Conservation (phyloP, 345 rosid genomes). For the Cardamine chenopodiifolia region DNA sequence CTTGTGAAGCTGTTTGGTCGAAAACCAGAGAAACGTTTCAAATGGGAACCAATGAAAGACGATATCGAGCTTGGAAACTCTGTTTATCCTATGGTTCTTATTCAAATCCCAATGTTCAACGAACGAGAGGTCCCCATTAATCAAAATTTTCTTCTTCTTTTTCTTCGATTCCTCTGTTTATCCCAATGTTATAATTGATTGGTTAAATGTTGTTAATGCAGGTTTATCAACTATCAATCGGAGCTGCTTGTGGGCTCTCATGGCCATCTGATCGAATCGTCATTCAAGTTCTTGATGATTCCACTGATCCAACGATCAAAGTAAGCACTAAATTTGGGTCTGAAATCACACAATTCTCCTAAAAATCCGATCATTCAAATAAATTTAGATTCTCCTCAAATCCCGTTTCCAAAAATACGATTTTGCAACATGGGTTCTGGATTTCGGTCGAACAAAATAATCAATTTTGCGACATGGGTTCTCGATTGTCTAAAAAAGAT, state of each 20-base stretch:
- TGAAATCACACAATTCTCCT: not conserved
- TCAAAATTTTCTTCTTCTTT: not conserved
- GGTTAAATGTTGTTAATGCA: slow-evolving; percentile 14
- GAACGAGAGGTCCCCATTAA: slow-evolving; percentile 74
- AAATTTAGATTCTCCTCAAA: not conserved
- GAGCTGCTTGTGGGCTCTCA: slow-evolving; percentile 96
- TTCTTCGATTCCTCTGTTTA: not conserved
- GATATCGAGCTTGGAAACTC: slow-evolving; percentile 85
- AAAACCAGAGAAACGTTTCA: slow-evolving; percentile 78
- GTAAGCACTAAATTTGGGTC: slow-evolving; percentile 42
- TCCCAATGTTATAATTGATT: not conserved
- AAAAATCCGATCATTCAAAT: not conserved
- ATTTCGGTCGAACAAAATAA: not conserved
- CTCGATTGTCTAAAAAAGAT: not conserved
- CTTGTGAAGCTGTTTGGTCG: slow-evolving; percentile 75
- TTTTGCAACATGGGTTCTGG: not conserved
- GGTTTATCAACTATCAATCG: slow-evolving; percentile 87
- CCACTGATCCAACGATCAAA: slow-evolving; percentile 86
- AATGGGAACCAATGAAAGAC: slow-evolving; percentile 83
- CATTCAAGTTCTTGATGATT: slow-evolving; percentile 92
- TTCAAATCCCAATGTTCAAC: slow-evolving; percentile 98
- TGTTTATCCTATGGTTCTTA: slow-evolving; percentile 81
- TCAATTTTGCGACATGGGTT: slow-evolving; percentile 5
- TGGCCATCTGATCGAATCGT: slow-evolving; percentile 95
- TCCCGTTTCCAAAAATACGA: not conserved